Conservation (phyloP, 768 basidiomycete genomes). For the Kwoniella dejecticola region DNA sequence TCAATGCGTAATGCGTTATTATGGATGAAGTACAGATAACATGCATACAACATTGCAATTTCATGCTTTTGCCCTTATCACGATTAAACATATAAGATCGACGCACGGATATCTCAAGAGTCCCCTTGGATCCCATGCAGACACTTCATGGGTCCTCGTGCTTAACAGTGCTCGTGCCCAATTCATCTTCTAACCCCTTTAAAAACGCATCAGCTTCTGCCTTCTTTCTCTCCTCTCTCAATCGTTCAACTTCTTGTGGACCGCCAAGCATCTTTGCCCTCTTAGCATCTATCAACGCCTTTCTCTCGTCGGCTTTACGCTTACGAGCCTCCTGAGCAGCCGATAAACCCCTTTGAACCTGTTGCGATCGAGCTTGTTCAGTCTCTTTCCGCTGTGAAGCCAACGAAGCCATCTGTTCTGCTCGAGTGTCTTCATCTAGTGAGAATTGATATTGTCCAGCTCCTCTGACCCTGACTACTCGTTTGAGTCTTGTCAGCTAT, state of each 20-base stretch:
- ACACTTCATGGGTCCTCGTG: too few relatives aligned
- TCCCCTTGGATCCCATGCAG: too few relatives aligned
- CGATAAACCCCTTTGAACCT: constrained; percentile 49
- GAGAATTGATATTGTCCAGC: constrained; percentile 93
- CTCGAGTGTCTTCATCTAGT: constrained; percentile 74
- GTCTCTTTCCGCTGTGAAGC: constrained; percentile 71
- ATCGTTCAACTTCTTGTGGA: constrained; percentile 34
- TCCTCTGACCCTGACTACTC: constrained; percentile 72
- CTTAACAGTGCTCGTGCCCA: constrained; percentile 1
- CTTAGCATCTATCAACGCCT: constrained; percentile 49
- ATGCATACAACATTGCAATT: constrained; percentile 9
- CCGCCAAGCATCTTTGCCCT: constrained; percentile 46
- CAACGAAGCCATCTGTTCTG: constrained; percentile 80
- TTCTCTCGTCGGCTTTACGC: constrained; percentile 48
- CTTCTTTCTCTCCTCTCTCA: constrained; percentile 31
- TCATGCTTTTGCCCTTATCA: not conserved
- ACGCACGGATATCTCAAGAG: not conserved
- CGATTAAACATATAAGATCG: not conserved
- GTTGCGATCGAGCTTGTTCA: constrained; percentile 62
- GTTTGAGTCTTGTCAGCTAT: not conserved
- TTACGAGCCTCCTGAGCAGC: constrained; percentile 42
- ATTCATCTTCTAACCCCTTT: constrained; percentile 30
- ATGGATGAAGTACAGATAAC: too few relatives aligned
- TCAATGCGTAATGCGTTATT: too few relatives aligned
- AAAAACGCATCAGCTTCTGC: constrained; percentile 43